Percentiles rank a stretch among this genome's conserved stretches.
Conservation (phyloP, 805 yeast genomes). For the Candida suzukii region DNA sequence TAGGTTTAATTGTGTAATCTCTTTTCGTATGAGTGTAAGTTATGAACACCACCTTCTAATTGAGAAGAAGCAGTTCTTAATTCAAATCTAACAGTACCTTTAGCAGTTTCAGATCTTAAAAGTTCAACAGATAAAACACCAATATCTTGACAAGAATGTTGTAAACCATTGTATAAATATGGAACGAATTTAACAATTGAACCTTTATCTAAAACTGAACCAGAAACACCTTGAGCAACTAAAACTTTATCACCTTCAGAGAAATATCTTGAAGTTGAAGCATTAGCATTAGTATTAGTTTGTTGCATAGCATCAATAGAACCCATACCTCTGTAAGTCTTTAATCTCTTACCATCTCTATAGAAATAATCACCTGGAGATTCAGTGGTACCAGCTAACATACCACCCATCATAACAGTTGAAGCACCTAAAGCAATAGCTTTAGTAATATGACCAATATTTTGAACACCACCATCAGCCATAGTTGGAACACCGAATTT, state of each 20-base stretch:
- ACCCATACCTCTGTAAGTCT: constrained; percentile 99
- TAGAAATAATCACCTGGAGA: constrained; percentile 98
- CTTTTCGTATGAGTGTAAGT: constrained; percentile 95
- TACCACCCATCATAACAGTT: constrained; percentile 98
- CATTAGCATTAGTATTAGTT: constrained; percentile 83
- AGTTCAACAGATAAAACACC: constrained; percentile 66
- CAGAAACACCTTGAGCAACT: constrained; percentile 98
- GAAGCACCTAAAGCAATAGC: constrained; percentile 97
- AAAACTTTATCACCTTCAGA: constrained; percentile 92
- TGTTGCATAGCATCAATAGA: constrained; percentile 97
- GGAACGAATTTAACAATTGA: constrained; percentile 91
- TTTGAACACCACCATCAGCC: constrained; percentile 99
- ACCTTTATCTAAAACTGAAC: constrained; percentile 95
- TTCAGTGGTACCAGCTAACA: constrained; percentile 97
- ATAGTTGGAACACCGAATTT: constrained; percentile 97
- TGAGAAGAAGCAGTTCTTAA: constrained; percentile 98
- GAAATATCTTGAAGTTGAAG: constrained; percentile 96
- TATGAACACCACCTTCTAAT: constrained; percentile 97
- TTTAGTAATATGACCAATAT: constrained; percentile 97
- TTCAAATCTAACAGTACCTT: constrained; percentile 84
- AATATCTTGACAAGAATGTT: constrained; percentile 98
- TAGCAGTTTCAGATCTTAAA: constrained; percentile 56
- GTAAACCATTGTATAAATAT: constrained; percentile 89
- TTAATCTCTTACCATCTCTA: constrained; percentile 96
- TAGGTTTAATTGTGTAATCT: constrained; percentile 72